Conservation (phyloP, 2,329 filamentous ascomycete genomes). For the Cryphonectria japonica region DNA sequence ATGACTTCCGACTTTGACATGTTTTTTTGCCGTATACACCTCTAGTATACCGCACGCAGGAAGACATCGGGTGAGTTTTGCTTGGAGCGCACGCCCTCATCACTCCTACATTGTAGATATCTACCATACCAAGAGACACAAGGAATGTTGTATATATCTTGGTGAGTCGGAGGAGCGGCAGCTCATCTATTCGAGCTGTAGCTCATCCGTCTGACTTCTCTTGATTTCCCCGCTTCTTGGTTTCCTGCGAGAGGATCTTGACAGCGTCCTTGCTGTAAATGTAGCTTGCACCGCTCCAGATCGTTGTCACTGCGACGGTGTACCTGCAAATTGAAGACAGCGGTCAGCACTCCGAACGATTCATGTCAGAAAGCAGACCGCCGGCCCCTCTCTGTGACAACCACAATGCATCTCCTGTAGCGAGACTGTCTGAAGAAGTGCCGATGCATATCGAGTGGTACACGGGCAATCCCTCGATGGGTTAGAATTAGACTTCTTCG, state of each 20-base stretch:
- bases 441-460: not conserved
- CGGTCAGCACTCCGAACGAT: not conserved
- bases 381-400: not conserved
- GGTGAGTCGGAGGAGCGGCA: not conserved
- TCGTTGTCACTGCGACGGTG: slow-evolving; percentile 82
- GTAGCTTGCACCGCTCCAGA: slow-evolving; percentile 95
- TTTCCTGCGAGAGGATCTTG: slow-evolving; percentile 67
- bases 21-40: not conserved
- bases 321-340: slow-evolving; percentile 58
- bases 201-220: slow-evolving; percentile 2
- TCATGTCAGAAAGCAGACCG: too few relatives aligned
- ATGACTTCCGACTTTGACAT: not conserved
- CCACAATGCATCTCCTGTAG: not conserved
- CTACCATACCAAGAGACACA: not conserved
- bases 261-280: slow-evolving; percentile 89
- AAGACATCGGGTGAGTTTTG: not conserved
- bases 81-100: not conserved
- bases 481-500: not conserved
- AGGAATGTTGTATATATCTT: not conserved
- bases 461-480: not conserved
- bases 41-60: not conserved
- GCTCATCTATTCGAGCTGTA: too few relatives aligned
- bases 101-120: slow-evolving; percentile 1
- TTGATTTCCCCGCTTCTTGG: slow-evolving; percentile 33
- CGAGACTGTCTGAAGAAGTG: not conserved